A percentile compares a stretch with the other conserved stretches of the same genome.
These are phyloP conservation scores for Tranzscheliella williamsii DNA, from an alignment of 1,284 basidiomycete species.

Conservation along the genomic window DNA sequence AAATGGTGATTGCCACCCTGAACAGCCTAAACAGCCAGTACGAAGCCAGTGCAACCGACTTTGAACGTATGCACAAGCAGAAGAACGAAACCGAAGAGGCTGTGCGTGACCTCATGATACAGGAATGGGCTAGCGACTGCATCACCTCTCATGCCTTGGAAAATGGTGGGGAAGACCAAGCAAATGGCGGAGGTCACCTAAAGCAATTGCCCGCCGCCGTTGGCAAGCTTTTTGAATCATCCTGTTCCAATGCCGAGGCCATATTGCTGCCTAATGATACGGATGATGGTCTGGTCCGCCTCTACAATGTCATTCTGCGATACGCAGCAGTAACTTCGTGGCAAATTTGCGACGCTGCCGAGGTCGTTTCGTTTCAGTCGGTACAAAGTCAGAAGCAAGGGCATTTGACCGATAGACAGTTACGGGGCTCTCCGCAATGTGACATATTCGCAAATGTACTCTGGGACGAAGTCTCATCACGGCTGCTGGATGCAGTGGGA, in stretches of 20 bases:
- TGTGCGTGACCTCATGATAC: constrained; percentile 23
- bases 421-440: constrained; percentile 1
- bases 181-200: too few species aligned
- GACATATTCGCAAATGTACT: constrained; percentile 69
- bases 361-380: constrained; percentile 59
- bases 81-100: constrained; percentile 38
- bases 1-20: constrained; percentile 25
- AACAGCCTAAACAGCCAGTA: constrained; percentile 5
- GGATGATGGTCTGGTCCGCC: constrained; percentile 64
- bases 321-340: constrained; percentile 73
- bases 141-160: constrained; percentile 1
- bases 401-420: not conserved
- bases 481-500: constrained; percentile 79
- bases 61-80: not conserved
- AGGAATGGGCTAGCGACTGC: constrained; percentile 15
- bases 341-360: constrained; percentile 75
- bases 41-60: not conserved
- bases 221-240: not conserved
- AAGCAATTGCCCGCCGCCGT: not conserved
- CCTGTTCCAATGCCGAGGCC: not conserved
- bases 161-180: not conserved
- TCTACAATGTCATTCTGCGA: constrained; percentile 81
- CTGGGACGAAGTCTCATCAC: constrained; percentile 79
- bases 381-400: not conserved
- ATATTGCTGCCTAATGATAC: not conserved